Evolutionary conservation across 768 basidiomycete species (phyloP).

Genomic region (Lentinula lateritia): DNA sequence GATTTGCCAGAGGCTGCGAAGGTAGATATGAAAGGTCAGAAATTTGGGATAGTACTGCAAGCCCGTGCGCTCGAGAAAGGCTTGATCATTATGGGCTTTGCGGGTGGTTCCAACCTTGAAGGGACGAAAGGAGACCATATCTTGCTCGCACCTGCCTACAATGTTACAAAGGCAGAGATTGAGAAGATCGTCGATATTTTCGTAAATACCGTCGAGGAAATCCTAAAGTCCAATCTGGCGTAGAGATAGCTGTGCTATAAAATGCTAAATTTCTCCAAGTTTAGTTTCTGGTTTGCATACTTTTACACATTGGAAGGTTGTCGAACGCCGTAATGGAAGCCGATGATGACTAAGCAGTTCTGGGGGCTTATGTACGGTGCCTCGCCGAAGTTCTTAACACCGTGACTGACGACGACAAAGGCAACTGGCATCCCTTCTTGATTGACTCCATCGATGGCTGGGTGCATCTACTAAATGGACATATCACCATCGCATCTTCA

Average conservation of each 20-base stretch:
- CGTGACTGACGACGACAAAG: slow-evolving; percentile 6
- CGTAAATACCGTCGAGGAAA: slow-evolving; percentile 61
- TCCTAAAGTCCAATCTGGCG: slow-evolving; percentile 36
- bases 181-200: slow-evolving; percentile 62
- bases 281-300: too few species aligned
- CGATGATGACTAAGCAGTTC: background rate
- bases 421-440: slow-evolving; percentile 7
- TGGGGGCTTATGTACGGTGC: background rate
- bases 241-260: slow-evolving; percentile 11
- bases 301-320: background rate
- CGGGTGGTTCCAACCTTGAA: slow-evolving; percentile 61
- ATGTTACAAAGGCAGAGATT: slow-evolving; percentile 63
- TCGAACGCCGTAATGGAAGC: background rate
- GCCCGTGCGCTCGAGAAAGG: slow-evolving; percentile 62
- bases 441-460: slow-evolving; percentile 68
- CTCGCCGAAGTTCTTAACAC: background rate
- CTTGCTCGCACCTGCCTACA: slow-evolving; percentile 79
- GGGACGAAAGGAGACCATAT: slow-evolving; percentile 68
- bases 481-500: slow-evolving; percentile 67
- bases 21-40: slow-evolving; percentile 44
- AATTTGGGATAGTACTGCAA: slow-evolving; percentile 68
- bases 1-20: slow-evolving; percentile 31
- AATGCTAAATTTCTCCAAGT: too few species aligned
- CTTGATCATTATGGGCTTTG: slow-evolving; percentile 69
- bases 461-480: slow-evolving; percentile 89